Evolutionary conservation across 257 asterid genomes (phyloP).

Genomic region (Craterostigma plantagineum): DNA sequence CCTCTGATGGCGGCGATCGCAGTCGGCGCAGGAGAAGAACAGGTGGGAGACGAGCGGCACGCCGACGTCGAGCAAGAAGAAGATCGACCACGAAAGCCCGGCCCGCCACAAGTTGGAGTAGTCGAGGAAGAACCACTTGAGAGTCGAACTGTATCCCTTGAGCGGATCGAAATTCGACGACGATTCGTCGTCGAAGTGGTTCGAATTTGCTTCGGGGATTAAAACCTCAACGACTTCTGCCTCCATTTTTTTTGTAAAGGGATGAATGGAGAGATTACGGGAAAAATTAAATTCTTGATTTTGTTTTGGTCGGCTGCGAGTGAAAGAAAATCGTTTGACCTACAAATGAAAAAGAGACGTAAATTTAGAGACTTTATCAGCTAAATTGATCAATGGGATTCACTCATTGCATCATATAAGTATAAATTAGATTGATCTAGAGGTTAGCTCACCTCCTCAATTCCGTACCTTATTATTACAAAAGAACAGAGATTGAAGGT

Average conservation of each 20-base stretch:
- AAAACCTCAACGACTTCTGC: slow-evolving; percentile 17
- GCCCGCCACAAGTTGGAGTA: slow-evolving; percentile 53
- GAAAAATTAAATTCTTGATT: too few relatives aligned
- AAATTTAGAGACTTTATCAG: too few relatives aligned
- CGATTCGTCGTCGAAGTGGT: slow-evolving; percentile 4
- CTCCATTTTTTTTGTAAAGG: slow-evolving; percentile 17
- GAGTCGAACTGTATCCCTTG: slow-evolving; percentile 35
- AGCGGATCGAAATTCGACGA: slow-evolving; percentile 19
- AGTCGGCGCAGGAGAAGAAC: slow-evolving; percentile 37
- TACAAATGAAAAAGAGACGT: too few relatives aligned
- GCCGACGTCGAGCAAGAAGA: slow-evolving; percentile 45
- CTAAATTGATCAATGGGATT: too few relatives aligned
- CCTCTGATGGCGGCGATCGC: slow-evolving; percentile 42
- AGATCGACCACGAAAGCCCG: slow-evolving; percentile 71
- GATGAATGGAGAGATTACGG: neutral
- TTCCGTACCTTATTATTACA: too few relatives aligned
- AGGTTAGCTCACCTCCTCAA: too few relatives aligned
- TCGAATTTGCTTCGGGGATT: slow-evolving; percentile 9
- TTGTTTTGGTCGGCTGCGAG: too few relatives aligned
- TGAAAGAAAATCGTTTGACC: too few relatives aligned
- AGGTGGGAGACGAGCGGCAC: slow-evolving; percentile 65
- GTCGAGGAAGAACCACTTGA: slow-evolving; percentile 68
- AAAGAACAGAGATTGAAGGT: too few relatives aligned
- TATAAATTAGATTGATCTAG: too few relatives aligned
- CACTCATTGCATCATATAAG: too few relatives aligned